Base-by-base conservation (phyloP, 495 filamentous ascomycete species). In the Penicillium steckii region DNA sequence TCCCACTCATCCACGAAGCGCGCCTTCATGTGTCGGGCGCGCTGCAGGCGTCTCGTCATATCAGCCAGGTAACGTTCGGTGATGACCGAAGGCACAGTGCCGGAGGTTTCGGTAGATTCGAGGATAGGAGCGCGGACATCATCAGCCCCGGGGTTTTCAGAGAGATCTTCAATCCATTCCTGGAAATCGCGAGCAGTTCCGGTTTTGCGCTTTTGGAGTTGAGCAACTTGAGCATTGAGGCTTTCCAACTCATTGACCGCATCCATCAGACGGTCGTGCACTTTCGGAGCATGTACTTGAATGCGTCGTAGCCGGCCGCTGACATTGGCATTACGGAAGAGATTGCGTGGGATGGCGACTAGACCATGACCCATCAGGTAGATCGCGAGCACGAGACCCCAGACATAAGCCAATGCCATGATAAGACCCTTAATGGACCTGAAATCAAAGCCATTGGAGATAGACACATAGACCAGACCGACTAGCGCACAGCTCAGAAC, bases 311-410 rank as follows among this genome's bases (percentile, higher is more conserved):
- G 64, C 42, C 85, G 81, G 41, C 80, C 80, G 61, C 85, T 86
- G 45, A 87, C 79, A 57, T 85, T 87, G 12, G 90, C 84, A 60
- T 87, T 88, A 40, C 84, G 82, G 63, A 91, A 85, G 1, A 98
- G 69, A 15, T 80, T 80, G 57, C 93, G 80, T 5, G 94, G 94
- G 41, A 97, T 87, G 10, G 94, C 86, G 35, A 98, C 94, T 30
- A 97, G 75, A 8, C 94, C 94, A 59, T 98, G 92, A 6, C 94
- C 94, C 94, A 98, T 97, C 18, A 98, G 79, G 62, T 93, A 96
- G 50, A 97, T 96, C 13, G 91, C 94, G 49, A 97, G 75, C 3
- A 90, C 73, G 57, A 98, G 76, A 54, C 91, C 90, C 87, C 91
- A 97, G 56, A 89, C 87, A 69, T 98, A 97, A 26, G 91, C 91